A percentile compares a stretch with the other conserved stretches of the same genome.
Conservation (phyloP, 192 early-diverging fungal species). For the Umbelopsis sp. region DNA sequence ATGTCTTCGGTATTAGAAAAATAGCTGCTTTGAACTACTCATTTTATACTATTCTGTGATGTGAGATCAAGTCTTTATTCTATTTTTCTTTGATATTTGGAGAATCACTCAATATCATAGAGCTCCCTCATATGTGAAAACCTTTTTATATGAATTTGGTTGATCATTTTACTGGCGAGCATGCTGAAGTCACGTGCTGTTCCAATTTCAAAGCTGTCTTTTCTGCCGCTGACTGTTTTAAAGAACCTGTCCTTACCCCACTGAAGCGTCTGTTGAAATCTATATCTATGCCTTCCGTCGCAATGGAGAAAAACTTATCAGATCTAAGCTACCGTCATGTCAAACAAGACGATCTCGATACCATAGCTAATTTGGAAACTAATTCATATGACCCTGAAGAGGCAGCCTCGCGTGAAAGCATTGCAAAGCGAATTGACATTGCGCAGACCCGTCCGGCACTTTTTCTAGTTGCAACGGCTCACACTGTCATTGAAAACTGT, state of each 20-base stretch:
- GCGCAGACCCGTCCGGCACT: conserved; percentile 31
- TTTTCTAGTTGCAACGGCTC: conserved; percentile 36
- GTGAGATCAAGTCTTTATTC: no score
- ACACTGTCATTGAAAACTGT: conserved; percentile 8
- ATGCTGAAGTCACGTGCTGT: no score
- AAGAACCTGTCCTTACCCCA: neutral
- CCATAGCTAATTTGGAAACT: conserved; percentile 11
- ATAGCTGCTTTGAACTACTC: no score
- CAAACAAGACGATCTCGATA: conserved; percentile 13
- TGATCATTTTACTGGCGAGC: no score
- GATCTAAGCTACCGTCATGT: conserved; percentile 1
- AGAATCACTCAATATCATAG: no score
- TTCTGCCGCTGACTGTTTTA: no score
- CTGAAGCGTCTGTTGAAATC: neutral
- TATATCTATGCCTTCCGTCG: neutral
- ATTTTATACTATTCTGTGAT: no score
- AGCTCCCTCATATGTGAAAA: no score
- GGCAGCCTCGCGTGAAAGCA: conserved; percentile 44
- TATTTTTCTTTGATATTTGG: no score
- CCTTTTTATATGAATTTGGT: no score
- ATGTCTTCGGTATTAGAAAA: no score
- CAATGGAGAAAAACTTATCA: neutral
- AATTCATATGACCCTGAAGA: conserved; percentile 46
- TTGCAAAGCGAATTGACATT: conserved; percentile 38
- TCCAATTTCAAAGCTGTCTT: no score